Conservation (phyloP, 441 rosid species). For the Arabidopsis lyrata region DNA sequence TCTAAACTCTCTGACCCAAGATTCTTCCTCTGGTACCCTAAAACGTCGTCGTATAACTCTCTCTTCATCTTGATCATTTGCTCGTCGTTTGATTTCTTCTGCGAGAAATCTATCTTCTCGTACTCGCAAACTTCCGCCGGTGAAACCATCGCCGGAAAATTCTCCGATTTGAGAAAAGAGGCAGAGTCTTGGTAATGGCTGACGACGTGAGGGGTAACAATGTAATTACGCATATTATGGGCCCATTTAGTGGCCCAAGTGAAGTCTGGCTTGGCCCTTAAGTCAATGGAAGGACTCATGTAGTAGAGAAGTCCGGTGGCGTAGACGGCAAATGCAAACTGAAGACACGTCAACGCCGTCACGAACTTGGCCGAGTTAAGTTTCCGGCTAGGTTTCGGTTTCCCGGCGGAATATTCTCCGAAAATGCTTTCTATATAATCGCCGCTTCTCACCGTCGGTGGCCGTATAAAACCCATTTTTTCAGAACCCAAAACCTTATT, state of each 20-base stretch:
- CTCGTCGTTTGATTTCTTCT: slow-evolving; percentile 82
- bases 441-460: slow-evolving; percentile 60
- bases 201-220: slow-evolving; percentile 75
- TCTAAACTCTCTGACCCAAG: slow-evolving; percentile 72
- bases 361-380: slow-evolving; percentile 64
- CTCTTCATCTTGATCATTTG: slow-evolving; percentile 83
- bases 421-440: slow-evolving; percentile 83
- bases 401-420: slow-evolving; percentile 61
- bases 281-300: slow-evolving; percentile 86
- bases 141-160: slow-evolving; percentile 35
- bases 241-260: slow-evolving; percentile 89
- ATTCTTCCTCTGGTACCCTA: slow-evolving; percentile 62
- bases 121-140: slow-evolving; percentile 77
- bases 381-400: slow-evolving; percentile 52
- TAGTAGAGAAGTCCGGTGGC: slow-evolving; percentile 90
- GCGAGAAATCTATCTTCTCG: slow-evolving; percentile 87
- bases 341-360: slow-evolving; percentile 76
- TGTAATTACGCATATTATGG: slow-evolving; percentile 70
- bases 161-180: slow-evolving; percentile 46
- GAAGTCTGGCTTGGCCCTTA: slow-evolving; percentile 81
- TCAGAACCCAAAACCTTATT: slow-evolving; percentile 22
- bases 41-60: slow-evolving; percentile 69
- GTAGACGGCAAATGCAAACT: slow-evolving; percentile 85
- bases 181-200: slow-evolving; percentile 66
- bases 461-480: slow-evolving; percentile 71